These are phyloP conservation scores for Pythium volutum DNA, from an alignment of 352 stramenopile genomes.

Conservation along the genomic window DNA sequence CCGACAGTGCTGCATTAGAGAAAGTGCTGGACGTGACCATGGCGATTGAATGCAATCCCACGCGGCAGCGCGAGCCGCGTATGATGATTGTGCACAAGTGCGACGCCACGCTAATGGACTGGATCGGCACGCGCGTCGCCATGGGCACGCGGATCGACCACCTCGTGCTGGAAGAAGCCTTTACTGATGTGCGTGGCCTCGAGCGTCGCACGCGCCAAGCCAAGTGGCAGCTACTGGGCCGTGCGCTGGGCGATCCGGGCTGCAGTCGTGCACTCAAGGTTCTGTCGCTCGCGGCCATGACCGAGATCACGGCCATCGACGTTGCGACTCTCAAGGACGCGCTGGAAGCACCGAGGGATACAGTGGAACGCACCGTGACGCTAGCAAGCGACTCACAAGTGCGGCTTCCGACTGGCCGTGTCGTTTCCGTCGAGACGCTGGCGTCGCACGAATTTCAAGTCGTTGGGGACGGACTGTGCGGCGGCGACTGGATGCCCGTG, in stretches of 20 bases:
- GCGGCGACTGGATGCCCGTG: neutral
- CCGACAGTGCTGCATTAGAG: neutral
- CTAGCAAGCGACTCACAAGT: neutral
- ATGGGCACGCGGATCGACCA: constrained; percentile 1
- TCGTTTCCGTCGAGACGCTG: neutral
- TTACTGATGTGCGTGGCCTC: neutral
- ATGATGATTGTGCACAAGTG: constrained; percentile 11
- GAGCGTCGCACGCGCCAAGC: neutral
- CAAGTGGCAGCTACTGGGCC: constrained; percentile 1
- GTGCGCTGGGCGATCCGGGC: neutral
- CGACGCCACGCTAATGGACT: neutral
- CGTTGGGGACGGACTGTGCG: neutral
- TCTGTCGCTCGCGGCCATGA: constrained; percentile 9
- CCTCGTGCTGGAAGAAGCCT: constrained; percentile 5
- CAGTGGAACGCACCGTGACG: neutral
- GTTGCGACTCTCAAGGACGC: neutral
- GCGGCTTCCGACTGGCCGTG: neutral
- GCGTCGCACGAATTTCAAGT: neutral
- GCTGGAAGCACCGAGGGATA: neutral
- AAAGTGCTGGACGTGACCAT: neutral
- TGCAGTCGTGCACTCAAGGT: constrained; percentile 1
- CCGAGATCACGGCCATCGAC: neutral
- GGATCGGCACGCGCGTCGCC: neutral
- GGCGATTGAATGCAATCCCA: neutral
- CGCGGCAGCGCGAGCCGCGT: neutral